phyloP scores from a whole-genome alignment of 2,329 filamentous ascomycete genomes.

The Arthrobotrys sphaeroides region DNA sequence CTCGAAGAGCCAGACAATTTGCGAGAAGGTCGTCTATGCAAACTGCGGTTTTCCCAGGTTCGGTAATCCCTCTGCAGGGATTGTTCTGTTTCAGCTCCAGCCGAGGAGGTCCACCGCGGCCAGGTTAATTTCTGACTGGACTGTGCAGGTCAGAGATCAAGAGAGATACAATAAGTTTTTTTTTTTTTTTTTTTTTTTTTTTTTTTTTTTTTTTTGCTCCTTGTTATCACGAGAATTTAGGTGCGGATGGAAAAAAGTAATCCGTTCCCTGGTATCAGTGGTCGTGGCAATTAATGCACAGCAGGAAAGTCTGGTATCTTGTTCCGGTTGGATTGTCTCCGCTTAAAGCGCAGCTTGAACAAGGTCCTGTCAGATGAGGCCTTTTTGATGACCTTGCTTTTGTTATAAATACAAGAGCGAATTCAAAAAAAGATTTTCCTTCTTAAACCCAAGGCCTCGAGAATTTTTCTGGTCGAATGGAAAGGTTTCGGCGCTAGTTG shows the following conservation, averaged over 20 bases:
- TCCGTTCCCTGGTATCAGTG: slow-evolving; percentile 31
- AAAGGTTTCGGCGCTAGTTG: slow-evolving; percentile 40
- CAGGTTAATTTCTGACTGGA: slow-evolving; percentile 44
- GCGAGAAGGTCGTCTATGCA: slow-evolving; percentile 46
- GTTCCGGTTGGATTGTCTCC: slow-evolving; percentile 46
- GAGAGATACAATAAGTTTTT: slow-evolving; percentile 23
- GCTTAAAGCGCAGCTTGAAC: slow-evolving; percentile 34
- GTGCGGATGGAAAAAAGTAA: slow-evolving; percentile 29
- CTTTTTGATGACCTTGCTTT: slow-evolving; percentile 48
- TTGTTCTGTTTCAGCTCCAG: slow-evolving; percentile 51
- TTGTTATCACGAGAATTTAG: slow-evolving; percentile 41
- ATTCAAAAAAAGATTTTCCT: slow-evolving; percentile 15
- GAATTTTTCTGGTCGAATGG: slow-evolving; percentile 20
- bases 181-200: slow-evolving; percentile 14
- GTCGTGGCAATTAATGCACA: slow-evolving; percentile 38
- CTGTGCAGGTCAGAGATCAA: slow-evolving; percentile 28
- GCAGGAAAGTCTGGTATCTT: slow-evolving; percentile 31
- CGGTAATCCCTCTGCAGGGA: slow-evolving; percentile 51
- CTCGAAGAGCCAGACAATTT: slow-evolving; percentile 50
- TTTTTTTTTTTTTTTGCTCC: slow-evolving; percentile 9
- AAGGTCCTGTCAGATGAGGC: slow-evolving; percentile 47
- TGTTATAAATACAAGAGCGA: slow-evolving; percentile 46
- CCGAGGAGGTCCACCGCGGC: slow-evolving; percentile 35
- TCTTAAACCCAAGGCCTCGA: slow-evolving; percentile 11
- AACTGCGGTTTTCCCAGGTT: slow-evolving; percentile 53